Base-by-base conservation (phyloP, 2,329 filamentous ascomycete genomes). In the Parastagonospora nodorum region DNA sequence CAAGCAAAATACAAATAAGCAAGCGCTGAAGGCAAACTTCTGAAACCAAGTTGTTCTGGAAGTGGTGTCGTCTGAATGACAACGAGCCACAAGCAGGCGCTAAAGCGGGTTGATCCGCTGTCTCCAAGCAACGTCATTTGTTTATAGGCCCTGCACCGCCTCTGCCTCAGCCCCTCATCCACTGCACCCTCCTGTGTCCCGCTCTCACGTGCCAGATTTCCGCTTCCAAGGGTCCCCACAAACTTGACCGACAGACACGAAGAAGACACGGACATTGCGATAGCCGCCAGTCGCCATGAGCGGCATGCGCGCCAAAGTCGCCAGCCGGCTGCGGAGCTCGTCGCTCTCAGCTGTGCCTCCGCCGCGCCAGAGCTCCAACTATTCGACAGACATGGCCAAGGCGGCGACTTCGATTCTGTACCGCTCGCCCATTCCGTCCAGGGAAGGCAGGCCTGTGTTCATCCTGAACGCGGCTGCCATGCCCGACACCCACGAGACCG, bases 381-480 rank as follows among this genome's bases (percentile, higher is more conserved):
- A 82, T 60, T 74, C 77, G 15, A 69, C 68, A 2, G 68, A 74
- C 33, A 75, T 83, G 40, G 80, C 80, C 31, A 73, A 73, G 31
- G 71, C 77, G 40, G 81, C 81, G 8, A 74, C 78, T n/a, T 77
- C 77, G 33, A 81, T 83, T 55, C 75, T 84, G 31, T 84, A 81
- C 61, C 78, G 76, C 50, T 81, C 80, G 8, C 81, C 81, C 2
- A 71, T 79, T 2, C 78, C 78, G 12, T 81, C 80, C 7, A 71
- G 72, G 35, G 74, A 77, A 42, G 78, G 79, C 11, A 74, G 80
- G 28, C 80, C 80, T 2, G 67, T 83, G 41, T 80, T 81, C 65
- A 76, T 84, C 24, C 77, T 84, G 60, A 82, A 82, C 60, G 79
- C 80, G 8, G 80, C 80, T 14, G 81, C 80, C n/a, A 78, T 84